phyloP scores from a whole-genome alignment of 345 rosid genomes.

The Euphorbia tirucalli region DNA sequence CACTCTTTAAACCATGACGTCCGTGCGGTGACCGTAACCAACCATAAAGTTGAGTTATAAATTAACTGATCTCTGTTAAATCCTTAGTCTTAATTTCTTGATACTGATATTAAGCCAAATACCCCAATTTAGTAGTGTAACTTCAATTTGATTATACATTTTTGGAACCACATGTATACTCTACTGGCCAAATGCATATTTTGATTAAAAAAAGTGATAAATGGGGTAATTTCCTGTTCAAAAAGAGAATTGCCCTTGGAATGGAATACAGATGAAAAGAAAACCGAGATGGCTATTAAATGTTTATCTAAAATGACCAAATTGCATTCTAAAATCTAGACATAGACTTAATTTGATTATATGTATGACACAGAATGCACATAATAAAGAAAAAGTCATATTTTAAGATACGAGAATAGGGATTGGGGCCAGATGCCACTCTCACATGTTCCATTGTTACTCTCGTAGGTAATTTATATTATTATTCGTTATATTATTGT shows the following conservation, averaged over 20 bases:
- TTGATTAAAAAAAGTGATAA: too few relatives aligned
- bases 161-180: not conserved
- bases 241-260: too few relatives aligned
- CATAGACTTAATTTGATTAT: not conserved
- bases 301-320: too few relatives aligned
- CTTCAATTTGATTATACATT: not conserved
- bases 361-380: not conserved
- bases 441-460: slow-evolving; percentile 4
- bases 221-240: not conserved
- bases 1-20: not conserved
- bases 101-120: too few relatives aligned
- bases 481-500: too few relatives aligned
- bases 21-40: not conserved
- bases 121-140: not conserved
- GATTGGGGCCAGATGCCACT: not conserved
- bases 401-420: not conserved
- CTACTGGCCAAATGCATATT: not conserved
- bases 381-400: too few relatives aligned
- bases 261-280: too few relatives aligned
- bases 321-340: too few relatives aligned
- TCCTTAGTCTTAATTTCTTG: not conserved
- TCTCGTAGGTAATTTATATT: not conserved
- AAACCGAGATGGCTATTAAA: too few relatives aligned
- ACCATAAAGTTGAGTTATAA: not conserved
- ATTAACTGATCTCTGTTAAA: not conserved